Conservation (phyloP, 768 basidiomycete species). For the Cubamyces sp. region DNA sequence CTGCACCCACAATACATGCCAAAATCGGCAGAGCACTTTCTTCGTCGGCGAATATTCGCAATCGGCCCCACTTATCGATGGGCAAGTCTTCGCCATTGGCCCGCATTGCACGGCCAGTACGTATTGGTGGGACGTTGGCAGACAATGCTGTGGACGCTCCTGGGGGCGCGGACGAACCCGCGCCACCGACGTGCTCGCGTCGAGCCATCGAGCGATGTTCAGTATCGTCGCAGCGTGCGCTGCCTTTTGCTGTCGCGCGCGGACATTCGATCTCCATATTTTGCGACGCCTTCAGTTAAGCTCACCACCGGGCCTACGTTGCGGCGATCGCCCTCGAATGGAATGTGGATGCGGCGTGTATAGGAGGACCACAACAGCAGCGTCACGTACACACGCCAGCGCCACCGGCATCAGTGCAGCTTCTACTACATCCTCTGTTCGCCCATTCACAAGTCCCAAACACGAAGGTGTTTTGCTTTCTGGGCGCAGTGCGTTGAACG, state of each 20-base stretch:
- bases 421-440: no score
- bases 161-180: neutral
- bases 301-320: neutral
- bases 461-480: neutral
- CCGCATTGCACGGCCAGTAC: no score
- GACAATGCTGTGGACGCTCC: no score
- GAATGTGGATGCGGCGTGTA: neutral
- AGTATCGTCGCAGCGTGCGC: no score
- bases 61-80: no score
- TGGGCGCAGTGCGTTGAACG: no score
- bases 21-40: neutral
- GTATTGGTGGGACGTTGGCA: no score
- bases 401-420: neutral
- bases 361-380: neutral
- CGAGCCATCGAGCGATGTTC: neutral
- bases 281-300: no score
- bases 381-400: slow-evolving; percentile 4
- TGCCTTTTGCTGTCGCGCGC: no score
- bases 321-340: slow-evolving; percentile 4
- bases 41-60: neutral
- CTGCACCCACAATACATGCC: neutral
- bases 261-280: no score
- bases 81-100: no score
- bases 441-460: no score
- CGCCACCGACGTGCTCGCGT: slow-evolving; percentile 4